These are phyloP conservation scores for Alternaria infectoria DNA, from an alignment of 2,329 filamentous ascomycete species.

Conservation along the genomic window DNA sequence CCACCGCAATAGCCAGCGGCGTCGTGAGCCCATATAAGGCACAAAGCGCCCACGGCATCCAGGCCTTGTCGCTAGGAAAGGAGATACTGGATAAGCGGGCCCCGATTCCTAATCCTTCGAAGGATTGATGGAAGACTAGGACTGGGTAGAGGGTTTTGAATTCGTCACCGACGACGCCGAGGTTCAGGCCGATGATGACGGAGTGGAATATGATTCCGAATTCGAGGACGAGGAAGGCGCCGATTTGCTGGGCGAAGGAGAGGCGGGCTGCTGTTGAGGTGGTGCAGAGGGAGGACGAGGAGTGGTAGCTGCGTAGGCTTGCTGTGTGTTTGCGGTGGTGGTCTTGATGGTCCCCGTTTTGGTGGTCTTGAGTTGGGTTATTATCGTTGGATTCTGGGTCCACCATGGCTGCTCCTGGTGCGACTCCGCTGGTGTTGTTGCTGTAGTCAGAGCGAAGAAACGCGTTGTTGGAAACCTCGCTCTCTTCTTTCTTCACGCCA, in stretches of 20 bases:
- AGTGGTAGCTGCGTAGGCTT: background rate
- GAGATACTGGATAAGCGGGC: slow-evolving; percentile 2
- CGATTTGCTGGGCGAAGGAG: slow-evolving; percentile 2
- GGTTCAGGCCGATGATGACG: slow-evolving; percentile 6
- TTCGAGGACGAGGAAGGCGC: slow-evolving; percentile 6
- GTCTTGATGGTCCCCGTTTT: background rate
- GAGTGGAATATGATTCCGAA: slow-evolving; percentile 8
- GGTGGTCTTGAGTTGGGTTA: background rate
- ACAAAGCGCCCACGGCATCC: slow-evolving; percentile 8
- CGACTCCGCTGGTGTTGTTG: too few relatives aligned
- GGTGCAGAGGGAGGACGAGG: background rate
- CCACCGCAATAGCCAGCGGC: slow-evolving; percentile 1
- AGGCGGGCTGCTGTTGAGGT: background rate
- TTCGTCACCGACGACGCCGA: slow-evolving; percentile 2
- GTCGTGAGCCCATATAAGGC: slow-evolving; percentile 2
- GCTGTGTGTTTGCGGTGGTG: background rate
- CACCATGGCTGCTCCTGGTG: background rate
- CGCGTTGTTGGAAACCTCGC: background rate
- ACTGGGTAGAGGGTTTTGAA: slow-evolving; percentile 4
- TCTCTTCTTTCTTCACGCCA: background rate
- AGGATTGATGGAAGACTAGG: slow-evolving; percentile 5
- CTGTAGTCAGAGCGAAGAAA: background rate
- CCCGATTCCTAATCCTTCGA: slow-evolving; percentile 2
- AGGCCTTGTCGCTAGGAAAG: background rate
- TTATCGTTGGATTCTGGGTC: background rate